Evolutionary conservation across 495 filamentous ascomycete species (phyloP).

Genomic region (Thermothielavioides terrestris): DNA sequence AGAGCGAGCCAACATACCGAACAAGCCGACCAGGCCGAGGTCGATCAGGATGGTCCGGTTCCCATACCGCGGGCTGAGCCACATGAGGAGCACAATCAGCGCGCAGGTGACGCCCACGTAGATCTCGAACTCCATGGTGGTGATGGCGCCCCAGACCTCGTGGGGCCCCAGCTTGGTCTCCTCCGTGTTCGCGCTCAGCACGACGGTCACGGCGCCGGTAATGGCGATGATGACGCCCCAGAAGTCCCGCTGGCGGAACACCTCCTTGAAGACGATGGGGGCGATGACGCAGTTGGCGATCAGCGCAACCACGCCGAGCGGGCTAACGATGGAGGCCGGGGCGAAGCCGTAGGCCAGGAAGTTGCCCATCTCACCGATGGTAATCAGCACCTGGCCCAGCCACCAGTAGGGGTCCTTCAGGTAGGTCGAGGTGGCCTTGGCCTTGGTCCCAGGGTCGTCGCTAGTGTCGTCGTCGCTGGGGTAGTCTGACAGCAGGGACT

Average conservation of each 20-base stretch:
- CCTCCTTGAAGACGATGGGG: constrained; percentile 83
- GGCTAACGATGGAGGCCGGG: constrained; percentile 96
- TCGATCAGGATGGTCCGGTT: constrained; percentile 83
- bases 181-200: constrained; percentile 80
- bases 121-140: constrained; percentile 79
- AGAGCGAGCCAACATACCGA: too few relatives aligned
- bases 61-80: constrained; percentile 74
- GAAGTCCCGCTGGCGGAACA: constrained; percentile 75
- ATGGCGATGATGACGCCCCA: constrained; percentile 81
- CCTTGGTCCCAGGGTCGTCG: constrained; percentile 16
- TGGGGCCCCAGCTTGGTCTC: constrained; percentile 87
- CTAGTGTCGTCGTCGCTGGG: constrained; percentile 31
- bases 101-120: constrained; percentile 70
- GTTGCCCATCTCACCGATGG: constrained; percentile 86
- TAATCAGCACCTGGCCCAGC: constrained; percentile 84
- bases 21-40: constrained; percentile 82
- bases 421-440: constrained; percentile 46
- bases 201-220: constrained; percentile 82
- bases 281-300: constrained; percentile 96
- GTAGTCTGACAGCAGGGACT: constrained; percentile 37
- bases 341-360: constrained; percentile 98
- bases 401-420: constrained; percentile 93
- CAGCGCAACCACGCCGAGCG: constrained; percentile 86
- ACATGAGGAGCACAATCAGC: constrained; percentile 68
- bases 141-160: constrained; percentile 84